Evolutionary conservation across 352 stramenopile genomes (phyloP).

Genomic region (Aphanomyces invadans): DNA sequence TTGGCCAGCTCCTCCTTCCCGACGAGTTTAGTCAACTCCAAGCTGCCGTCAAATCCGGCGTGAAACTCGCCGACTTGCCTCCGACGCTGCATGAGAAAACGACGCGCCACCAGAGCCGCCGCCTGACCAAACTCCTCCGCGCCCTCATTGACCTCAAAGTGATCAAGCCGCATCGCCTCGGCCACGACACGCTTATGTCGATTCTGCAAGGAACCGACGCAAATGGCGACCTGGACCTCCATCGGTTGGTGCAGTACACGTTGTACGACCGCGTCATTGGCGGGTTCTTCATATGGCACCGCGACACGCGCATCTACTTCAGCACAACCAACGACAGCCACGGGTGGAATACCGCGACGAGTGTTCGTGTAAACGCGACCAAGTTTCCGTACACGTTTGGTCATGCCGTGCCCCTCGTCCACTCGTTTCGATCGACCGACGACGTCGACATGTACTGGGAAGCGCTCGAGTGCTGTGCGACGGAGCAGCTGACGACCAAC

Average conservation of each 20-base stretch:
- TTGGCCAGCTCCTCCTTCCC: slow-evolving; percentile 46
- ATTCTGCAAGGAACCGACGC: slow-evolving; percentile 59
- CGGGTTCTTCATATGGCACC: slow-evolving; percentile 55
- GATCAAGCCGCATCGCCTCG: slow-evolving; percentile 68
- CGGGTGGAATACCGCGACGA: background rate
- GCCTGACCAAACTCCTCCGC: slow-evolving; percentile 61
- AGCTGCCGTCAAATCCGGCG: slow-evolving; percentile 41
- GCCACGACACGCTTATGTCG: slow-evolving; percentile 69
- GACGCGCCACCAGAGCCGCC: slow-evolving; percentile 61
- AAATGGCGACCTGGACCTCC: slow-evolving; percentile 26
- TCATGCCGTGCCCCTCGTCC: slow-evolving; percentile 44
- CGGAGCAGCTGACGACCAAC: slow-evolving; percentile 45
- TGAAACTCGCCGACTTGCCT: slow-evolving; percentile 41
- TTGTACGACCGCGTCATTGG: slow-evolving; percentile 69
- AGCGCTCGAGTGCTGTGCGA: slow-evolving; percentile 62
- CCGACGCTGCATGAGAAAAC: slow-evolving; percentile 45
- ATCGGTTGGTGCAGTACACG: slow-evolving; percentile 24
- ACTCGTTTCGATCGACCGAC: slow-evolving; percentile 27
- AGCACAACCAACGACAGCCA: slow-evolving; percentile 20
- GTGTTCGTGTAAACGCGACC: slow-evolving; percentile 2
- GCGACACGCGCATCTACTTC: slow-evolving; percentile 40
- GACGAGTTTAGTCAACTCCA: slow-evolving; percentile 48
- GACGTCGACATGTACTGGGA: slow-evolving; percentile 71
- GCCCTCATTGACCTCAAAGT: slow-evolving; percentile 60
- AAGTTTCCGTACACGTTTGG: slow-evolving; percentile 48